Conservation (phyloP, 192 early-diverging fungal species). For the Diversispora epigaea region DNA sequence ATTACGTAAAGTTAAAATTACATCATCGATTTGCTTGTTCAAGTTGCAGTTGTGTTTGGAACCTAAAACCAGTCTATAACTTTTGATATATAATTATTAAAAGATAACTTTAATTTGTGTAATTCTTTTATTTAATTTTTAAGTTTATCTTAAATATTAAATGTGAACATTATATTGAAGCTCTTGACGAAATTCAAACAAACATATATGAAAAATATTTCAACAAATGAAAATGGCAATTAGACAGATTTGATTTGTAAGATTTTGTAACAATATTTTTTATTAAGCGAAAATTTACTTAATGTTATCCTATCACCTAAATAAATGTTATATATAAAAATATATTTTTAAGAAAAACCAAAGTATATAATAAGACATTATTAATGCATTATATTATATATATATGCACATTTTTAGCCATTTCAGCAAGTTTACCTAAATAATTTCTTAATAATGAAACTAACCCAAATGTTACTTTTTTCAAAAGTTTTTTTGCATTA, state of each 20-base stretch:
- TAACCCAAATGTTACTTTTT: slow-evolving; percentile 25
- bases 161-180: too few species aligned
- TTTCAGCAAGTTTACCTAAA: slow-evolving; percentile 20
- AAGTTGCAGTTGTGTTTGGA: too few species aligned
- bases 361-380: slow-evolving; percentile 16
- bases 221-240: slow-evolving; percentile 24
- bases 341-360: not conserved
- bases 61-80: too few species aligned
- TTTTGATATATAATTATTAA: too few species aligned
- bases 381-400: slow-evolving; percentile 25
- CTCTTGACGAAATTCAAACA: too few species aligned
- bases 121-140: too few species aligned
- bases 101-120: too few species aligned
- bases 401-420: slow-evolving; percentile 5
- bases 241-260: slow-evolving; percentile 4
- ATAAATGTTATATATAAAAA: too few species aligned
- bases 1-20: too few species aligned
- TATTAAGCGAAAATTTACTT: not conserved
- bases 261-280: not conserved
- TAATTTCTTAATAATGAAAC: slow-evolving; percentile 16
- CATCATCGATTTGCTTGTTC: too few species aligned
- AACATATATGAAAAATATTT: too few species aligned
- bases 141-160: too few species aligned
- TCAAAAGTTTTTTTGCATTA: slow-evolving; percentile 1
- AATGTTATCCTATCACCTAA: slow-evolving; percentile 20